phyloP scores from a whole-genome alignment of 768 basidiomycete species.

The Epithele typhae region DNA sequence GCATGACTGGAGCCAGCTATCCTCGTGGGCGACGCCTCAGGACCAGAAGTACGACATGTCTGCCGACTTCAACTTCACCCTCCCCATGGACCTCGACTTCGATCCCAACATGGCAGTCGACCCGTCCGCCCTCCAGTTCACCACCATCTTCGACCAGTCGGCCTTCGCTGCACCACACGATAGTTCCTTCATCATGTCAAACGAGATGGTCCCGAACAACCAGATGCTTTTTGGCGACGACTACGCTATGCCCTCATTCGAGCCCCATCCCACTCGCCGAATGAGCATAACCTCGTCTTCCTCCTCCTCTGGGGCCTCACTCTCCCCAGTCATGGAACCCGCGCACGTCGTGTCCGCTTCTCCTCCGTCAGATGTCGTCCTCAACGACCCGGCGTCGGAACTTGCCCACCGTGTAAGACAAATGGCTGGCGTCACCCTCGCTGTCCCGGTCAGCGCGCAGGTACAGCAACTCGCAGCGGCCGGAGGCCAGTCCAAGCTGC shows the following conservation, averaged over 20 bases:
- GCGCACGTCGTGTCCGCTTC: conserved; percentile 24
- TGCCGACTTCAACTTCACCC: conserved; percentile 34
- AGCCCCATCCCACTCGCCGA: conserved; percentile 30
- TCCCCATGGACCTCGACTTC: conserved; percentile 61
- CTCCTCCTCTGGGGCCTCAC: conserved; percentile 48
- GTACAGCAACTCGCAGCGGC: conserved; percentile 28
- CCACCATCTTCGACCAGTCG: conserved; percentile 26
- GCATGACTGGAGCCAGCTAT: conserved; percentile 50
- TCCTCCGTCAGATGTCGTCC: conserved; percentile 18
- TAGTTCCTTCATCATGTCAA: conserved; percentile 5
- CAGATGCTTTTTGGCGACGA: conserved; percentile 14
- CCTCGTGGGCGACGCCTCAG: conserved; percentile 34
- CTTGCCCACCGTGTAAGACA: conserved; percentile 35
- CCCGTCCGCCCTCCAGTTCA: conserved; percentile 57
- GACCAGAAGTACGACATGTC: conserved; percentile 38
- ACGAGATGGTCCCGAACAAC: conserved; percentile 9
- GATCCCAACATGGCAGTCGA: conserved; percentile 57
- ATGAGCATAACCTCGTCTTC: conserved; percentile 54
- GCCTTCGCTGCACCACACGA: conserved; percentile 9
- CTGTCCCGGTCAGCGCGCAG: conserved; percentile 33
- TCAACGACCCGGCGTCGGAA: conserved; percentile 29
- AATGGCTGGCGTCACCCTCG: conserved; percentile 33
- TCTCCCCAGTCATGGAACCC: conserved; percentile 45
- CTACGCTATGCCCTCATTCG: conserved; percentile 11
- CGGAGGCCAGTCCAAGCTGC: conserved; percentile 35